Base-by-base conservation (phyloP, 1,139 yeast genomes). In the Candida smagusa region DNA sequence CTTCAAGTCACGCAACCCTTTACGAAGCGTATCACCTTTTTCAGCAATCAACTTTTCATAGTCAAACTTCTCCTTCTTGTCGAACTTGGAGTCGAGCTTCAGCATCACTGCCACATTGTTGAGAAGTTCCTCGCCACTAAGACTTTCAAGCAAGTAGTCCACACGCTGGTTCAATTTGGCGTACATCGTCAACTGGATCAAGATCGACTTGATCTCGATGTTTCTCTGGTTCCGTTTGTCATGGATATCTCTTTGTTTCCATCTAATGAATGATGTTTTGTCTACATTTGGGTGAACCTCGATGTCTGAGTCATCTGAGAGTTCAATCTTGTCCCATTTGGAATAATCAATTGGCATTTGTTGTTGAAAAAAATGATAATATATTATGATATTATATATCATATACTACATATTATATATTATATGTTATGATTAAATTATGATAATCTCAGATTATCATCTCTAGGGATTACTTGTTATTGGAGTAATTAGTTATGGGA, bases 201-300 rank as follows among this genome's bases (percentile, higher is more conserved):
- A 80, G 37, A 90, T 71, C 24, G 85, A 79, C 45, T 77, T 79
- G 57, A 89, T 84, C 52, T 90, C 92, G 30, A 68, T 59, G 54
- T 86, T 85, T 58, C 95, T 68, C 57, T 86, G 87, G 33, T 74
- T 78, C 44, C 99, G 81, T 63, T 90, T 84, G 57, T 90, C 97
- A 58, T 92, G 98, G 47, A 94, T 92, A 53, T 90, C 96, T 55
- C 96, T 84, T 64, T 94, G 99, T 58, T 89, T 92, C 98, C 97
- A 92, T 45, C 81, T 79, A 52, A 94, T 87, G 52, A 94, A 90
- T 2, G 97, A 89, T 35, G 70, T 72, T 59, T 94, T 94, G 62
- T 94, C 99, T 25, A 94, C 98, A 56, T 94, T 94, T 42, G 98
- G 99, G 59, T 94, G 99, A 7, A 90, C 98, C 56, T 92, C 98